Percentiles rank a stretch among this genome's conserved stretches.
Conservation (phyloP, 2,329 filamentous ascomycete genomes). For the Penicillium sp. region DNA sequence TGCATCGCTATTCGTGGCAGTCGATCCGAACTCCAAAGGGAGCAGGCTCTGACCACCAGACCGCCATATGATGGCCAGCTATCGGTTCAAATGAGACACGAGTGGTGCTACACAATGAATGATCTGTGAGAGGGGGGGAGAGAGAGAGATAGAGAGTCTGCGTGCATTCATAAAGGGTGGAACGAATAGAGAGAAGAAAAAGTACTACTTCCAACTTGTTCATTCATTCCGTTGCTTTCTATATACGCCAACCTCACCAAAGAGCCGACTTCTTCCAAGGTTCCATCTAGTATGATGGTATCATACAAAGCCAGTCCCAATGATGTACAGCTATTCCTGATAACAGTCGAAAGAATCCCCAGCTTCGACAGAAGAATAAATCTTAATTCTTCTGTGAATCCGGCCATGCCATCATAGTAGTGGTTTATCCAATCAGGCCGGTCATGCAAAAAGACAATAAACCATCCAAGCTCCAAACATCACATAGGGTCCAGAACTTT, state of each 20-base stretch:
- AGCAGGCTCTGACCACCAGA: too few species aligned
- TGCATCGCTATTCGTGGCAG: too few species aligned
- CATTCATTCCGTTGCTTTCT: not conserved
- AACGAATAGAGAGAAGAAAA: too few species aligned
- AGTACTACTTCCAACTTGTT: not conserved
- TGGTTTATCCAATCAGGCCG: not conserved
- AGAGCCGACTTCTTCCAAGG: not conserved
- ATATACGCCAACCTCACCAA: not conserved
- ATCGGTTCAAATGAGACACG: too few species aligned
- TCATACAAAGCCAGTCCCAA: not conserved
- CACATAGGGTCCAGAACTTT: not conserved
- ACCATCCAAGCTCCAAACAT: not conserved
- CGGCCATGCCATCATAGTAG: not conserved
- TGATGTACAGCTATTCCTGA: not conserved
- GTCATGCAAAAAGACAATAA: not conserved
- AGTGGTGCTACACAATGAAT: too few species aligned
- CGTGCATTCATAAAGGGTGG: too few species aligned
- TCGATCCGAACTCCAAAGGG: too few species aligned
- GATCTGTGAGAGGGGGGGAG: too few species aligned
- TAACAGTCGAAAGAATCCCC: not conserved
- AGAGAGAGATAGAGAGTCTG: too few species aligned
- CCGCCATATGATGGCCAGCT: too few species aligned
- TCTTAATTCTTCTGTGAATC: not conserved
- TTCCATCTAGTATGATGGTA: not conserved
- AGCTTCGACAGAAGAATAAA: not conserved